phyloP scores from a whole-genome alignment of 2,329 filamentous ascomycete genomes.

The Fusarium acutatum region DNA sequence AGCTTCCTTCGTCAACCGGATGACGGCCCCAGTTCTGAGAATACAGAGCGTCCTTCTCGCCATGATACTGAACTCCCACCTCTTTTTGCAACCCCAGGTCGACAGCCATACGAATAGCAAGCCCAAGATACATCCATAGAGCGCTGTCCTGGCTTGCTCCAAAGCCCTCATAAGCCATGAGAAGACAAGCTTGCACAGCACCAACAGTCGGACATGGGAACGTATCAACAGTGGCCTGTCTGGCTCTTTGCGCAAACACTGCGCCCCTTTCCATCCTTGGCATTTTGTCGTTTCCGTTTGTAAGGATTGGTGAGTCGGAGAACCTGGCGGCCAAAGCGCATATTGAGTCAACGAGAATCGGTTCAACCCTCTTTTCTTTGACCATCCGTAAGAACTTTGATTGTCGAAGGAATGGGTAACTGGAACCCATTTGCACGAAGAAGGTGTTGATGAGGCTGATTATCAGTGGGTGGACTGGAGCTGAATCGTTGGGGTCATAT shows the following conservation, averaged over 20 bases:
- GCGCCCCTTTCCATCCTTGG: conserved; percentile 75
- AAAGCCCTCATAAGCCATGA: conserved; percentile 90
- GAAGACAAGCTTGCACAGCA: conserved; percentile 82
- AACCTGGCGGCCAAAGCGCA: conserved; percentile 85
- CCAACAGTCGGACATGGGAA: conserved; percentile 85
- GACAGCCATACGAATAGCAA: conserved; percentile 84
- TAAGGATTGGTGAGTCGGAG: conserved; percentile 65
- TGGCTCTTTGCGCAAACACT: conserved; percentile 82
- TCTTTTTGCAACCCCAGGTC: conserved; percentile 84
- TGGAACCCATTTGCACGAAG: conserved; percentile 83
- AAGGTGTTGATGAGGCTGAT: conserved; percentile 81
- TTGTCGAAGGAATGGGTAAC: conserved; percentile 82
- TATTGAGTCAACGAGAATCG: conserved; percentile 86
- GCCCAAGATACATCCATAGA: conserved; percentile 91
- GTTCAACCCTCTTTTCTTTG: conserved; percentile 81
- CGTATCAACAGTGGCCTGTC: conserved; percentile 82
- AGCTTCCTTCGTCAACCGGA: conserved; percentile 44
- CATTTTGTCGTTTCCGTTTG: conserved; percentile 57
- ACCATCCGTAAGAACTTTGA: conserved; percentile 78
- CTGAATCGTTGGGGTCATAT: conserved; percentile 77
- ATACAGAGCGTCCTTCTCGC: conserved; percentile 61
- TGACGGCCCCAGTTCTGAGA: conserved; percentile 54
- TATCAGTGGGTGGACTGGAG: conserved; percentile 78
- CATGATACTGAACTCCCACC: conserved; percentile 73
- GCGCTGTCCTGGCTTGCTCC: conserved; percentile 89